phyloP scores from a whole-genome alignment of 2,329 filamentous ascomycete species.

The Bipolaris gigantea region DNA sequence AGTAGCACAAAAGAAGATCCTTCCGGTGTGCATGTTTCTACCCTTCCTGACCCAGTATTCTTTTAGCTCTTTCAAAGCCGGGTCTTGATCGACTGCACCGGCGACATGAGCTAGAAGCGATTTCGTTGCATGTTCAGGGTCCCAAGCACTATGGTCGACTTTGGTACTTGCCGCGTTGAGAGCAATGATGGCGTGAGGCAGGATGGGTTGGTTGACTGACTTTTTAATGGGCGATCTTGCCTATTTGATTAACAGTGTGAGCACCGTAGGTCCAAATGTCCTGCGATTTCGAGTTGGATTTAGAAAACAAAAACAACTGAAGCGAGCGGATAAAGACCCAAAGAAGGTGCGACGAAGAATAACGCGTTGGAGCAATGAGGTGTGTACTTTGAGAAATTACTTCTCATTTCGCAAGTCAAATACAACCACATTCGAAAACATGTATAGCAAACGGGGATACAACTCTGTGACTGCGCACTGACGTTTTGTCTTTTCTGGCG shows the following conservation, averaged over 20 bases:
- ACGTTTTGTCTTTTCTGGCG: slow-evolving; percentile 29
- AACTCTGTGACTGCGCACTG: slow-evolving; percentile 46
- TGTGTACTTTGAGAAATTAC: slow-evolving; percentile 16
- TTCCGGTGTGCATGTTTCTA: too few species aligned
- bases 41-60: background rate
- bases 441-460: slow-evolving; percentile 49
- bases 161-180: slow-evolving; percentile 52
- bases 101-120: background rate
- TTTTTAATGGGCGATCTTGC: slow-evolving; percentile 13
- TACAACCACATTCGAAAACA: slow-evolving; percentile 50
- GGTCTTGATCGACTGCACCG: background rate
- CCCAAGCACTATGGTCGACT: slow-evolving; percentile 32
- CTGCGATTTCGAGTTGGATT: too few species aligned
- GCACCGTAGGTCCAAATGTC: too few species aligned
- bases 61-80: background rate
- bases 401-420: slow-evolving; percentile 48
- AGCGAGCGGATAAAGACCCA: too few species aligned
- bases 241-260: slow-evolving; percentile 1
- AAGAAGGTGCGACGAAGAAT: too few species aligned
- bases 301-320: too few species aligned
- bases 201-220: slow-evolving; percentile 55
- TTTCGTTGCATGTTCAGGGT: background rate
- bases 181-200: slow-evolving; percentile 59
- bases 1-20: too few species aligned
- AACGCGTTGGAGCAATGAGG: too few species aligned